Evolutionary conservation across 805 yeast species (phyloP).

Genomic region (Cyberlindnera petersonii): DNA sequence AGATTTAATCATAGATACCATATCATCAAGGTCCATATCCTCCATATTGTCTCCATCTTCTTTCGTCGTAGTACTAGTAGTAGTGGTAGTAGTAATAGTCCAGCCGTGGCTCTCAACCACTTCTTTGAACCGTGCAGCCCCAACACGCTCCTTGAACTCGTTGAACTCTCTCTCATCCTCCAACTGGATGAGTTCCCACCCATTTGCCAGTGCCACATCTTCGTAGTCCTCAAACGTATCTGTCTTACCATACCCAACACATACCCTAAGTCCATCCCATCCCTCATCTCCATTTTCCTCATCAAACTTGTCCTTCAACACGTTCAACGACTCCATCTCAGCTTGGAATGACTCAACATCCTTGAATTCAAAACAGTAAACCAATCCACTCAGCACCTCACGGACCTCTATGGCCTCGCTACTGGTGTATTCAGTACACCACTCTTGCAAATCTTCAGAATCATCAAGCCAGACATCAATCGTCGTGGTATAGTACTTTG

Average conservation of each 20-base stretch:
- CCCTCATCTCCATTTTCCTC: constrained; percentile 4
- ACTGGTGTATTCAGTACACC: constrained; percentile 27
- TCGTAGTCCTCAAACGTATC: constrained; percentile 31
- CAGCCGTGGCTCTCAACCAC: constrained; percentile 48
- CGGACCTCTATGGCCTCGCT: constrained; percentile 23
- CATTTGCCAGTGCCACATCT: constrained; percentile 32
- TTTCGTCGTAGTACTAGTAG: background rate
- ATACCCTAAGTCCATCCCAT: constrained; percentile 17
- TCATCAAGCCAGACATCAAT: constrained; percentile 32
- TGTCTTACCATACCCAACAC: constrained; percentile 31
- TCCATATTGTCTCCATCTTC: no score
- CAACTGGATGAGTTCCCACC: constrained; percentile 39
- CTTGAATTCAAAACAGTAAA: constrained; percentile 18
- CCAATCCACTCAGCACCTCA: constrained; percentile 31
- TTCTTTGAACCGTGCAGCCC: constrained; percentile 41
- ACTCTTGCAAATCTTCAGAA: constrained; percentile 23
- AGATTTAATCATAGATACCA: constrained; percentile 7
- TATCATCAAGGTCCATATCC: constrained; percentile 11
- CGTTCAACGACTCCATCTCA: background rate
- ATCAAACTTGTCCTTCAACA: constrained; percentile 1
- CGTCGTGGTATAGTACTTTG: constrained; percentile 30
- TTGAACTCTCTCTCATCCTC: constrained; percentile 32
- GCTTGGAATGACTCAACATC: background rate
- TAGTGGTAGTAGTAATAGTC: constrained; percentile 21
- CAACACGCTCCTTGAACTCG: constrained; percentile 41